Conservation (phyloP, 495 filamentous ascomycete species). For the Lichina pygmaea region DNA sequence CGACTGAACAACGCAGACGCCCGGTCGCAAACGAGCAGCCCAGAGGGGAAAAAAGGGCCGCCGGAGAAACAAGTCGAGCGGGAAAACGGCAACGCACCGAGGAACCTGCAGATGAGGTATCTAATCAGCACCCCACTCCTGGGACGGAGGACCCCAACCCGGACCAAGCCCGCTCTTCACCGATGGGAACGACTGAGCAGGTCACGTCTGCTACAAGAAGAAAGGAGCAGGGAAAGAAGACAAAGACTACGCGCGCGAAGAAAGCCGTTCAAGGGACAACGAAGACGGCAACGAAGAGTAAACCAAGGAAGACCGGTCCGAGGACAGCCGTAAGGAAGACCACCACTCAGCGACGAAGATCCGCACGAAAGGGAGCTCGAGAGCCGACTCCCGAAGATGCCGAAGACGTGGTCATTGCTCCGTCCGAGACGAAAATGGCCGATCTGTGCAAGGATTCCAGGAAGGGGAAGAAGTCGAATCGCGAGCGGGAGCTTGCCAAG, state of each 20-base stretch:
- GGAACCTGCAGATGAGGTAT: no score
- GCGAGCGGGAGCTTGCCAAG: constrained; percentile 27
- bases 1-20: no score
- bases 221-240: neutral
- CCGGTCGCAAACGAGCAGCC: no score
- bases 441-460: constrained; percentile 52
- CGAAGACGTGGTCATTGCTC: constrained; percentile 41
- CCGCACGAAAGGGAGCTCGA: constrained; percentile 7
- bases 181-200: no score
- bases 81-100: no score
- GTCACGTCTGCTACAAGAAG: no score
- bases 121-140: no score
- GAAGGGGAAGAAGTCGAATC: constrained; percentile 58
- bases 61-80: no score
- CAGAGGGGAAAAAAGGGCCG: no score
- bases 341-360: neutral
- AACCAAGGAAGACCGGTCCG: neutral
- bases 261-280: neutral
- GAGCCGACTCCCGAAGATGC: constrained; percentile 51
- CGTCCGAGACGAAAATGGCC: constrained; percentile 47
- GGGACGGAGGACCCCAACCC: no score
- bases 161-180: no score
- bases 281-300: neutral
- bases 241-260: neutral
- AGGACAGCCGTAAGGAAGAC: neutral